phyloP scores from a whole-genome alignment of 2,329 filamentous ascomycete genomes.

The Aspergillus proliferans region DNA sequence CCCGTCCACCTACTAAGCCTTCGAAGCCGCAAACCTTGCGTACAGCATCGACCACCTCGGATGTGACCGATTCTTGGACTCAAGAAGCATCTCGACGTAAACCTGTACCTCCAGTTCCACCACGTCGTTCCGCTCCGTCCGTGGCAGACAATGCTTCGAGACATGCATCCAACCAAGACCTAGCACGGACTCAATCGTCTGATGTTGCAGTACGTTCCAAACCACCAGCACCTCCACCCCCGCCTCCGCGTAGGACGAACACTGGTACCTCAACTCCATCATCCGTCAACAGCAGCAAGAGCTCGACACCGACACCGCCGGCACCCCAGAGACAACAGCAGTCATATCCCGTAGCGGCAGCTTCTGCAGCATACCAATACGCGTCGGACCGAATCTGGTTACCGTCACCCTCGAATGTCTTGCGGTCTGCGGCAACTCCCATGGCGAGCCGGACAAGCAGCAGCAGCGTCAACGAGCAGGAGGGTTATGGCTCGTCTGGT shows the following conservation, averaged over 20 bases:
- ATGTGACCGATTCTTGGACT: constrained; percentile 7
- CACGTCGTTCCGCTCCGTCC: constrained; percentile 21
- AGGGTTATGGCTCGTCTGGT: constrained; percentile 7
- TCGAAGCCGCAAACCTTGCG: constrained; percentile 39
- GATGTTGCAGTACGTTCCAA: constrained; percentile 14
- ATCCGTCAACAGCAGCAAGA: constrained; percentile 6
- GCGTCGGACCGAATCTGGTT: constrained; percentile 24
- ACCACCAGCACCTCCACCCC: constrained; percentile 20
- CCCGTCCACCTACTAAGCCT: constrained; percentile 33
- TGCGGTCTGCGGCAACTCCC: constrained; percentile 17
- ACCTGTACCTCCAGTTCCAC: constrained; percentile 32
- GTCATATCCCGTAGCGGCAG: constrained; percentile 21
- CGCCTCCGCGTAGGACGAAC: constrained; percentile 27
- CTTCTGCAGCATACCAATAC: constrained; percentile 24
- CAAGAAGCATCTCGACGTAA: constrained; percentile 27
- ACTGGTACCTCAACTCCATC: constrained; percentile 17
- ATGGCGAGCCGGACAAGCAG: constrained; percentile 13
- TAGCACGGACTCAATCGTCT: constrained; percentile 1
- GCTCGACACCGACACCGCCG: constrained; percentile 3
- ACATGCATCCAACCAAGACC: neutral
- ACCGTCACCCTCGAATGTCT: constrained; percentile 11
- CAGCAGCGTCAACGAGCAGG: constrained; percentile 10
- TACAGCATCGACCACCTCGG: constrained; percentile 24
- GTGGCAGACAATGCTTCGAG: neutral
- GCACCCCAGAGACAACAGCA: constrained; percentile 14